Percentiles rank a stretch among this genome's conserved stretches.
Conservation (phyloP, 2,329 filamentous ascomycete species). For the Paraphaeosphaeria minitans region DNA sequence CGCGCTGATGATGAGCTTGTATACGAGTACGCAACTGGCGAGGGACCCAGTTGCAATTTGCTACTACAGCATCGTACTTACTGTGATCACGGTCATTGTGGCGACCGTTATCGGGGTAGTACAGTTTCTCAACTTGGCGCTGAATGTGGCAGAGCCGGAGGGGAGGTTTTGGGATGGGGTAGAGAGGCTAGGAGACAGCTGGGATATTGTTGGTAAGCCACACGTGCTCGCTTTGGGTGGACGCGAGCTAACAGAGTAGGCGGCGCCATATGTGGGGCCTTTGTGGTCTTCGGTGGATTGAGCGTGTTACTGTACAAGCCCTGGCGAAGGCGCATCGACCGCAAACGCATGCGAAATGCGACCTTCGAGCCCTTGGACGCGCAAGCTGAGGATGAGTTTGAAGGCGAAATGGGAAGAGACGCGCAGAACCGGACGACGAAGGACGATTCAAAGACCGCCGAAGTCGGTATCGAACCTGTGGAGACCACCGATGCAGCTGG, state of each 20-base stretch:
- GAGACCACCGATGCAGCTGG: conserved; percentile 22
- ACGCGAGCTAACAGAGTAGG: conserved; percentile 29
- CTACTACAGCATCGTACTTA: conserved; percentile 91
- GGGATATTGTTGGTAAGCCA: conserved; percentile 44
- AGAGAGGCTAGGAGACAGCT: conserved; percentile 52
- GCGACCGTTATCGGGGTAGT: conserved; percentile 85
- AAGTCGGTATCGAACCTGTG: conserved; percentile 23
- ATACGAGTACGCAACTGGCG: conserved; percentile 78
- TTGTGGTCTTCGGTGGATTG: conserved; percentile 75
- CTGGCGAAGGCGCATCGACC: conserved; percentile 70
- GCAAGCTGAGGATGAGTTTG: background rate
- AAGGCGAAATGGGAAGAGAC: background rate
- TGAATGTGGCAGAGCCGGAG: conserved; percentile 74
- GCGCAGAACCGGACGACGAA: background rate
- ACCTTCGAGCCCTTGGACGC: conserved; percentile 37
- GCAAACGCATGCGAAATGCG: conserved; percentile 31
- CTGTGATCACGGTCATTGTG: conserved; percentile 79
- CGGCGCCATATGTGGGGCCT: conserved; percentile 83
- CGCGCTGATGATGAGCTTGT: conserved; percentile 92
- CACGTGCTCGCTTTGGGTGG: background rate
- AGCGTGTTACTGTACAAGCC: conserved; percentile 78
- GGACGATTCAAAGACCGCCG: conserved; percentile 15
- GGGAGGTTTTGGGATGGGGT: conserved; percentile 93
- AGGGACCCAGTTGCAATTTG: conserved; percentile 85
- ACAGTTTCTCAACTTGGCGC: conserved; percentile 78